Evolutionary conservation across 2,329 filamentous ascomycete genomes (phyloP).

Genomic region (Colletotrichum somersetense): DNA sequence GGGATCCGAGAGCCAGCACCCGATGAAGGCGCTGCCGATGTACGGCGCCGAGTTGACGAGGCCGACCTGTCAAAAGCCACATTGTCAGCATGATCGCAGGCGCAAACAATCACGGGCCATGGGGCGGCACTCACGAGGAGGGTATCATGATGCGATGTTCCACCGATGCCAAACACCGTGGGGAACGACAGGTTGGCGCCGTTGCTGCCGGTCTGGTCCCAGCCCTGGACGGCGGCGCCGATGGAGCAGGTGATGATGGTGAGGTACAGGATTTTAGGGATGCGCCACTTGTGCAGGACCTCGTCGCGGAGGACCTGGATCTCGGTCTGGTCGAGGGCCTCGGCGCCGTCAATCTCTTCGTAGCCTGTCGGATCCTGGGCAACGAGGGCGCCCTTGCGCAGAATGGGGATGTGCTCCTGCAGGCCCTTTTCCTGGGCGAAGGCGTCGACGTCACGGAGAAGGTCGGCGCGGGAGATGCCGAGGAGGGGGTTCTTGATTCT

Average conservation of each 20-base stretch:
- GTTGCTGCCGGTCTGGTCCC: slow-evolving; percentile 62
- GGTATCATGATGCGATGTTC: slow-evolving; percentile 57
- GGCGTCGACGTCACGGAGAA: slow-evolving; percentile 66
- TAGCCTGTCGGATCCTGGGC: slow-evolving; percentile 65
- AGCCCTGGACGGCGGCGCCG: slow-evolving; percentile 67
- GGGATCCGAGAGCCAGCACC: slow-evolving; percentile 80
- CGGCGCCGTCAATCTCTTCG: slow-evolving; percentile 54
- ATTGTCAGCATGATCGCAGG: slow-evolving; percentile 45
- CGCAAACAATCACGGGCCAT: background rate
- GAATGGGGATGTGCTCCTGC: slow-evolving; percentile 56
- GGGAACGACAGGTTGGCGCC: slow-evolving; percentile 63
- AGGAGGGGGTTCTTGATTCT: slow-evolving; percentile 63
- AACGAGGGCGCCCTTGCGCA: slow-evolving; percentile 65
- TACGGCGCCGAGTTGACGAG: slow-evolving; percentile 66
- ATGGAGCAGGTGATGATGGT: slow-evolving; percentile 65
- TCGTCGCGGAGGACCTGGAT: slow-evolving; percentile 57
- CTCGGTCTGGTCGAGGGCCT: slow-evolving; percentile 59
- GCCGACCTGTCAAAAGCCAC: slow-evolving; percentile 72
- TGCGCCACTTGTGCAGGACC: slow-evolving; percentile 62
- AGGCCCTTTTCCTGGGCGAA: slow-evolving; percentile 65
- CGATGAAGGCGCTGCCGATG: slow-evolving; percentile 63
- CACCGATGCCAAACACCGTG: slow-evolving; percentile 59
- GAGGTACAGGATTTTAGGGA: slow-evolving; percentile 63
- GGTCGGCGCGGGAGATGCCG: slow-evolving; percentile 54
- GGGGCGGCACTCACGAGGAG: slow-evolving; percentile 53